Evolutionary conservation across 768 basidiomycete genomes (phyloP).

Genomic region (Agrocybe chaxingu): DNA sequence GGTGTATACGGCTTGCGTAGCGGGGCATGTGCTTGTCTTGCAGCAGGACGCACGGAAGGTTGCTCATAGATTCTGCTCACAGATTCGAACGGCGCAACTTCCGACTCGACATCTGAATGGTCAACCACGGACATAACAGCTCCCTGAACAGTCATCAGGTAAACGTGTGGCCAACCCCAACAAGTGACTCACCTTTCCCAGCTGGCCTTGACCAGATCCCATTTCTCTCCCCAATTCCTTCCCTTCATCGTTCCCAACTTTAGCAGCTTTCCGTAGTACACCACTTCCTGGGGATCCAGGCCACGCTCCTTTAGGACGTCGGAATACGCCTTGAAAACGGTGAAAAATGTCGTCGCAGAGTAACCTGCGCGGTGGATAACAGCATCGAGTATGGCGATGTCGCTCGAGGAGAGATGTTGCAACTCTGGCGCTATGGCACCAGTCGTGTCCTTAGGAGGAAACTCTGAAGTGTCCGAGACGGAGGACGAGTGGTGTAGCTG

Average conservation of each 20-base stretch:
- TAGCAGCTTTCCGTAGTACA: constrained; percentile 78
- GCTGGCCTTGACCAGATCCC: constrained; percentile 66
- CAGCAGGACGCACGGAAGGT: too few relatives aligned
- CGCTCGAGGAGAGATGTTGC: constrained; percentile 44
- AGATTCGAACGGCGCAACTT: too few relatives aligned
- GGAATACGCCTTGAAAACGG: constrained; percentile 84
- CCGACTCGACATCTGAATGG: too few relatives aligned
- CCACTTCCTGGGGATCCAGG: constrained; percentile 75
- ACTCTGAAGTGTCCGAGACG: constrained; percentile 23
- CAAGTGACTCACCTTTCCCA: constrained; percentile 32
- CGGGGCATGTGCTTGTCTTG: too few relatives aligned
- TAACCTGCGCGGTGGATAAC: constrained; percentile 69
- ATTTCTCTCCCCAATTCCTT: constrained; percentile 78
- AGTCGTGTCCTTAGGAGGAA: constrained; percentile 27
- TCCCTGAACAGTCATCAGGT: too few relatives aligned
- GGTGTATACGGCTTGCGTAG: too few relatives aligned
- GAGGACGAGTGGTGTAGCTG: constrained; percentile 36
- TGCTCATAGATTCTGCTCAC: too few relatives aligned
- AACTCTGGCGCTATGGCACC: constrained; percentile 46
- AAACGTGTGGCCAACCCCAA: too few relatives aligned
- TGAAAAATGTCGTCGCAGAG: constrained; percentile 70
- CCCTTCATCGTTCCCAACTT: constrained; percentile 83
- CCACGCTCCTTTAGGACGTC: constrained; percentile 72
- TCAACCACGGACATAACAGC: too few relatives aligned
- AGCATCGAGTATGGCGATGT: constrained; percentile 71